Conservation (phyloP, 345 rosid genomes). For the Kernera saxatilis region DNA sequence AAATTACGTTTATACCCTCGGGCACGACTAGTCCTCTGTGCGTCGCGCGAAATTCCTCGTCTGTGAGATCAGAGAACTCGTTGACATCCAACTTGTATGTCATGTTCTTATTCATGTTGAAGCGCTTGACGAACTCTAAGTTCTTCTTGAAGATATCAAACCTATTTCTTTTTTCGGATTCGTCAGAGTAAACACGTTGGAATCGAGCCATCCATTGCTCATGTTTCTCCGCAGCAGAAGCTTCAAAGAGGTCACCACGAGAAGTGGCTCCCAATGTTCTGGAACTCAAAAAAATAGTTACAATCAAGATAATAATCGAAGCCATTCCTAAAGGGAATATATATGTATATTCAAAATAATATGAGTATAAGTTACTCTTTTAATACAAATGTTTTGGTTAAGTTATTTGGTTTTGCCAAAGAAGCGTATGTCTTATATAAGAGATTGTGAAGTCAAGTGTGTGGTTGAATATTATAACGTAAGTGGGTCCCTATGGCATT, state of each 20-base stretch:
- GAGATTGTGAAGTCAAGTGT: background rate
- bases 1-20: background rate
- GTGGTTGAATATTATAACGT: background rate
- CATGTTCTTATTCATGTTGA: slow-evolving; percentile 24
- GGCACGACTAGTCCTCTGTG: slow-evolving; percentile 31
- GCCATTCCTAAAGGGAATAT: slow-evolving; percentile 3
- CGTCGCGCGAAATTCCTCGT: slow-evolving; percentile 38
- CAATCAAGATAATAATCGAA: background rate
- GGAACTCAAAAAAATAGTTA: background rate
- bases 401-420: background rate
- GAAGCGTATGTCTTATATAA: slow-evolving; percentile 4
- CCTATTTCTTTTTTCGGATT: slow-evolving; percentile 33
- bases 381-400: background rate
- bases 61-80: slow-evolving; percentile 43
- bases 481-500: background rate
- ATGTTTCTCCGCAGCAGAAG: slow-evolving; percentile 28
- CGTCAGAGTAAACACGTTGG: slow-evolving; percentile 25
- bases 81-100: slow-evolving; percentile 37
- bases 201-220: slow-evolving; percentile 37
- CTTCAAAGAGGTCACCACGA: slow-evolving; percentile 22
- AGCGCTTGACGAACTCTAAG: slow-evolving; percentile 33
- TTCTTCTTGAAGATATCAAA: slow-evolving; percentile 40
- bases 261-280: background rate
- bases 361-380: background rate
- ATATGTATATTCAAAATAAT: background rate